Base-by-base conservation (phyloP, 2,329 filamentous ascomycete genomes). In the Scleromitrula shiraiana region DNA sequence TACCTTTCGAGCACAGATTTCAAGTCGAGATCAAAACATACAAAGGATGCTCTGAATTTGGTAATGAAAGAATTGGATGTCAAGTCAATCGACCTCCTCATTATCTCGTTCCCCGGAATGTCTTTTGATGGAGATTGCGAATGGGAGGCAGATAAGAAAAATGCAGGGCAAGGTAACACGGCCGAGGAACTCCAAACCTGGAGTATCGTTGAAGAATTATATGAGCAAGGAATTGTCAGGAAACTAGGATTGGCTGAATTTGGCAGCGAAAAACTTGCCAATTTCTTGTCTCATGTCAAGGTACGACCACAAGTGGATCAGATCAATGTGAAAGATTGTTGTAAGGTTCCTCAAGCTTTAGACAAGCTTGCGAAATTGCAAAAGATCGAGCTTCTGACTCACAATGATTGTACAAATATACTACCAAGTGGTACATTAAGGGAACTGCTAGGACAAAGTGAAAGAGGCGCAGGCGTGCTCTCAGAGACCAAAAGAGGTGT, bases 271-370 rank as follows among this genome's bases (percentile, higher is more conserved):
- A 84, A 93, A 60, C 72, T 98, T 30, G 69, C 76, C n/a, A 79
- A 78, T 12, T 90, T 98, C 60, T 71, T 97, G 22, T n/a, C n/a
- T n/a, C n/a, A n/a, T n/a, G n/a, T n/a, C n/a, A 73, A 72, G 33
- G 73, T 95, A 51, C 78, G 78, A 56, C 93, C 93, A 0, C 77
- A 79, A 17, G 91, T 97, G 33, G 82, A 97, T 67, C 93, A 98
- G 74, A 95, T 98, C 73, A 97, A 97, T 64, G 79, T 95, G 42
- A 83, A 87, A 59, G 88, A 97, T 67, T 97, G 91, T 72, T 98
- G 93, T 68, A 91, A 89, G 39, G 93, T 97, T 36, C 93, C 93
- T 7, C 90, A 89, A 60, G 84, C 88, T 10, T 75, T 98, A 53
- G 82, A 89, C 50, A 70, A 85, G 59, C 83, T 94, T 59, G 91